These are phyloP conservation scores for Nidula microcarpa DNA, from an alignment of 768 basidiomycete species.

Conservation along the genomic window DNA sequence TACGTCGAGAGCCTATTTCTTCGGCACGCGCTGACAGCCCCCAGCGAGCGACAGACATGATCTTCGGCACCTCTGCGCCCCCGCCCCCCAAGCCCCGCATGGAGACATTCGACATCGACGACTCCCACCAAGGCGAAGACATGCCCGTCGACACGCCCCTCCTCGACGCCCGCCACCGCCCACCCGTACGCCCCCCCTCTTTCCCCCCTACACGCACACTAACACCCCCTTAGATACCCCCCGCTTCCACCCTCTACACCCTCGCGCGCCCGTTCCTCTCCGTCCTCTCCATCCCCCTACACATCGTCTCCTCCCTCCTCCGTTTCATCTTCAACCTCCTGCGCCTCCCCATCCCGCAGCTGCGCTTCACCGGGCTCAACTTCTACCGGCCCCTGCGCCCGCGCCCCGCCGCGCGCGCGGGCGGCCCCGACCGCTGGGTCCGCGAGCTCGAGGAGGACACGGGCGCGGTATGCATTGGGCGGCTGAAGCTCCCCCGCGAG, in stretches of 20 bases:
- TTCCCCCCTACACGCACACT: constrained; percentile 1
- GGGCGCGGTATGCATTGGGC: constrained; percentile 61
- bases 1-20: constrained; percentile 17
- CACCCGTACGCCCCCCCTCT: constrained; percentile 6
- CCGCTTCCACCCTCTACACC: constrained; percentile 16
- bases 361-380: constrained; percentile 46
- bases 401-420: constrained; percentile 33
- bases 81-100: constrained; percentile 11
- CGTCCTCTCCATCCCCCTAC: constrained; percentile 56
- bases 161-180: constrained; percentile 5
- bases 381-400: constrained; percentile 38
- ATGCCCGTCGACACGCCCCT: constrained; percentile 9
- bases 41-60: constrained; percentile 57
- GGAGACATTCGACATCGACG: constrained; percentile 50
- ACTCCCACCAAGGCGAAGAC: constrained; percentile 26
- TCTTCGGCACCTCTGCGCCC: constrained; percentile 37
- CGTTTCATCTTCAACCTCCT: constrained; percentile 66
- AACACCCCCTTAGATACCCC: constrained; percentile 10
- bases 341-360: constrained; percentile 62
- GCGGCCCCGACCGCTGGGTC: constrained; percentile 73
- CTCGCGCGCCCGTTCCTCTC: constrained; percentile 35
- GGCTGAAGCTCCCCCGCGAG: constrained; percentile 25
- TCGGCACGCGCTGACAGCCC: no score
- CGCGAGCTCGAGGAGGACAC: constrained; percentile 83
- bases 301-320: constrained; percentile 55